Base-by-base conservation (phyloP, 345 rosid species). In the Euphorbia tirucalli region DNA sequence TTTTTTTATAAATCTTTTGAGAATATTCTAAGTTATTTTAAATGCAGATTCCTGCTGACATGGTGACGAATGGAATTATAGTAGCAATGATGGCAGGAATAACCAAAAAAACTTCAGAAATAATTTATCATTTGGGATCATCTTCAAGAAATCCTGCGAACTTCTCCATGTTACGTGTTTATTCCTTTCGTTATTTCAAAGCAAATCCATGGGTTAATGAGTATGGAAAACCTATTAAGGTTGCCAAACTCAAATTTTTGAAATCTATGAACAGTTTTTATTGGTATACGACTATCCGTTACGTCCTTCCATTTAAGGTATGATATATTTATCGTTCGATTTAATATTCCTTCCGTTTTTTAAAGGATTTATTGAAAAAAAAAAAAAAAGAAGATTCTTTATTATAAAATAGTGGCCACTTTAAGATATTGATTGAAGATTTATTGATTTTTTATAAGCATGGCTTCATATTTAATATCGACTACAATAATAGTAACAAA, bases 111-210 rank as follows among this genome's bases (percentile, higher is more conserved):
- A 35, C 4, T 35, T 46, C 32, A 22, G 58, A 57, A 24, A 25
- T 11, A 5, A 60, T 59, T 21, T 67, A 74, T 61, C 68, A 74
- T 1, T 5, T 74, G 5, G 72, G 77, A 0, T 75, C 78, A 5
- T 75, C 78, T 1, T 9, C 60, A 9, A 68, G 73, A 63, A 64
- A 62, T 13, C 78, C 74, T 7, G 24, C 62, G 0, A 59, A 24
- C 1, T 22, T 11, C 24, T 15, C 31, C 16, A 67, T 28, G 18
- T 74, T 32, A 67, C n/a, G 22, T 2, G 72, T 67, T 24, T 58
- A 18, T 31, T 1, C 4, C 18, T 49, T 13, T 13, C 25, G 52
- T 18, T 60, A 74, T 22, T 74, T 74, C 41, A 46, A 52, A 0
- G 24, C 25, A 10, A 67, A 68, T 7, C 72, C 77, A 66, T 67